A percentile compares a stretch with the other conserved stretches of the same genome.
phyloP scores from a whole-genome alignment of 441 rosid species.

The Sinapis alba region DNA sequence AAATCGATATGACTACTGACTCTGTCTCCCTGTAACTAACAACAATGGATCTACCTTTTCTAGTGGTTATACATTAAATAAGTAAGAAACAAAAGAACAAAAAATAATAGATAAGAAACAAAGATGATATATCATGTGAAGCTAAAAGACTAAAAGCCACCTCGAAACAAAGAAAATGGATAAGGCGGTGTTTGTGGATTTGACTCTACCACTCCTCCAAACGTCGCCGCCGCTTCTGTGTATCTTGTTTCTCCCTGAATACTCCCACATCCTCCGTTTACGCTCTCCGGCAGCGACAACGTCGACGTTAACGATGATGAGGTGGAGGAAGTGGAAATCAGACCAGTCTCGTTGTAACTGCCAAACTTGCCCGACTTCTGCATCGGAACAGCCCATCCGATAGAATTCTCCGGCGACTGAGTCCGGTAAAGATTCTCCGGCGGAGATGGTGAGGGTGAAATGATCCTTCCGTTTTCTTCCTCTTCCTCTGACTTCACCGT shows the following conservation, averaged over 20 bases:
- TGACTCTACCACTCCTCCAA: conserved; percentile 41
- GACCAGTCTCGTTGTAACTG: conserved; percentile 15
- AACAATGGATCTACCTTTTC: conserved; percentile 18
- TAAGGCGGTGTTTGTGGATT: conserved; percentile 60
- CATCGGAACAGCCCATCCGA: conserved; percentile 40
- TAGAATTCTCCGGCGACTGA: conserved; percentile 45
- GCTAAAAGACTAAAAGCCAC: conserved; percentile 63
- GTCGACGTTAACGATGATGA: conserved; percentile 36
- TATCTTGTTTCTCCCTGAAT: conserved; percentile 25
- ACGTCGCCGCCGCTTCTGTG: conserved; percentile 33
- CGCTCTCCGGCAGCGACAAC: conserved; percentile 37
- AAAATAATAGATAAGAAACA: conserved; percentile 13
- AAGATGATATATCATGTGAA: conserved; percentile 47
- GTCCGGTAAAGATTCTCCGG: too few relatives aligned
- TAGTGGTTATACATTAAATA: neutral
- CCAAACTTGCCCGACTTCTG: conserved; percentile 24
- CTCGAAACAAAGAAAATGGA: conserved; percentile 85
- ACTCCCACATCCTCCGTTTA: conserved; percentile 32
- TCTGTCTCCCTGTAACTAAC: conserved; percentile 32
- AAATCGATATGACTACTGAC: conserved; percentile 25
- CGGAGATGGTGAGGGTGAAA: conserved; percentile 38
- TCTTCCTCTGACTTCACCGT: conserved; percentile 52
- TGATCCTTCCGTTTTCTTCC: conserved; percentile 48
- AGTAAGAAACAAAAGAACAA: neutral
- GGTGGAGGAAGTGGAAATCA: conserved; percentile 24